Evolutionary conservation across 2,329 filamentous ascomycete genomes (phyloP), one percentile per base, ranked within the genome.

Genomic region (Celoporthe dispersa): DNA sequence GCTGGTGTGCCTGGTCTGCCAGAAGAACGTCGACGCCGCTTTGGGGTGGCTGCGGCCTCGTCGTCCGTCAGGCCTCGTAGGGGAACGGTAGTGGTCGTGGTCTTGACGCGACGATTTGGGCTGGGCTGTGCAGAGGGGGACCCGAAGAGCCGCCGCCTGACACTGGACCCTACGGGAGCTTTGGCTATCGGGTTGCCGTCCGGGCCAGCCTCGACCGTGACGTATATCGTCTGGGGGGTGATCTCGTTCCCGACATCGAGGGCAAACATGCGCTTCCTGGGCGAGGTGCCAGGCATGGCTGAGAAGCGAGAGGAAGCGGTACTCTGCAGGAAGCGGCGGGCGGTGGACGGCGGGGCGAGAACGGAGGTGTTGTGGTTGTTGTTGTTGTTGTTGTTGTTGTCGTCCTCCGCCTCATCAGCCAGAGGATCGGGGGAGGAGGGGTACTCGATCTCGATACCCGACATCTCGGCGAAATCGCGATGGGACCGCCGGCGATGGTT

Each of bases 221-320:
- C 86, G 60, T 82, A 80, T 59, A 89, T 80, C 69, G 81, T 83
- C 76, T 88, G 85, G 2, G 86, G 85, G 62, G 85, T 82, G 61
- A 76, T 77, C 51, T 81, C 80, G 73, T 85, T 80, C 62, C 86
- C 86, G 35, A 87, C 85, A 72, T 88, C 85, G 44, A 88, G 82
- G 76, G 87, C 84, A 72, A 88, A 88, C 60, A 81, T 87, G 75
- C 84, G 86, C 78, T 87, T 88, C 64, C 85, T 80, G 53, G 87
- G 86, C 57, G 87, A 88, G 22, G 75, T 76, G 25, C 72, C 73
- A 33, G 69, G 66, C 22, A 71, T 72, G 71, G 51, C 73, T 75
- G 68, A 70, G 71, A 64, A 82, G 75, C 41, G 82, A 78, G 31
- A 79, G 71, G 72, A 83, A 80, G 37, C 79, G 61, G 82, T 81